A percentile compares a stretch with the other conserved stretches of the same genome.
phyloP scores from a whole-genome alignment of 1,284 basidiomycete species.

The Sparassis latifolia region DNA sequence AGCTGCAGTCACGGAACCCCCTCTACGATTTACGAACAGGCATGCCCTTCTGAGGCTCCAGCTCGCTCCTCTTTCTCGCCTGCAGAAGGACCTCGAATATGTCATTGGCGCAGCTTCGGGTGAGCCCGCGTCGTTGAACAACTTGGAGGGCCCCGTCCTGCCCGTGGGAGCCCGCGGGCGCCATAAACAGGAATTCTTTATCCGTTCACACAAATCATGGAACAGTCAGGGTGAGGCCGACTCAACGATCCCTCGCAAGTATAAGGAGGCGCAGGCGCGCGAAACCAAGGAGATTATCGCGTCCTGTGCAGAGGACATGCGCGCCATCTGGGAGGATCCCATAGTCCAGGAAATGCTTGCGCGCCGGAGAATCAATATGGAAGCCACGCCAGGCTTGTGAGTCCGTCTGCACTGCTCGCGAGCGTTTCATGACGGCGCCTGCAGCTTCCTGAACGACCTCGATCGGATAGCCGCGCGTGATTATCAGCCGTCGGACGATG shows the following conservation, averaged over 20 bases:
- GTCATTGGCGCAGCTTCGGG: slow-evolving; percentile 50
- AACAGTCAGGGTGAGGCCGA: slow-evolving; percentile 30
- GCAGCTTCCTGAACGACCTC: slow-evolving; percentile 61
- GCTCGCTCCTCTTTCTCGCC: slow-evolving; percentile 48
- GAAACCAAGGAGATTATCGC: slow-evolving; percentile 48
- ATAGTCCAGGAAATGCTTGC: slow-evolving; percentile 45
- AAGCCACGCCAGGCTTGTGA: slow-evolving; percentile 61
- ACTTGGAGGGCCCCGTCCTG: slow-evolving; percentile 16
- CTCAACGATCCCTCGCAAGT: slow-evolving; percentile 44
- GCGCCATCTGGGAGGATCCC: slow-evolving; percentile 52
- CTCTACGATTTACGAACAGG: slow-evolving; percentile 50
- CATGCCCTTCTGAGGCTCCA: slow-evolving; percentile 53
- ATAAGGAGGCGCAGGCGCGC: slow-evolving; percentile 33
- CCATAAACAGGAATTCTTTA: slow-evolving; percentile 40
- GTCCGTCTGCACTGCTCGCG: slow-evolving; percentile 19
- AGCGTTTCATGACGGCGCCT: not conserved
- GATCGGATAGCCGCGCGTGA: slow-evolving; percentile 44
- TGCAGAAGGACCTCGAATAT: slow-evolving; percentile 54
- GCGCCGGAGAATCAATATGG: slow-evolving; percentile 41
- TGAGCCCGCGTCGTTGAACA: slow-evolving; percentile 26
- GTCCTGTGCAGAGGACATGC: slow-evolving; percentile 54
- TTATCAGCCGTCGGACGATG: slow-evolving; percentile 58
- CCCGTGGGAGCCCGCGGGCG: slow-evolving; percentile 14
- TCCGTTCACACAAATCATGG: slow-evolving; percentile 57
- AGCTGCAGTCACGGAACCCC: slow-evolving; percentile 10